Conservation (phyloP, 148 eudicot genomes). For the Bassia scoparia region DNA sequence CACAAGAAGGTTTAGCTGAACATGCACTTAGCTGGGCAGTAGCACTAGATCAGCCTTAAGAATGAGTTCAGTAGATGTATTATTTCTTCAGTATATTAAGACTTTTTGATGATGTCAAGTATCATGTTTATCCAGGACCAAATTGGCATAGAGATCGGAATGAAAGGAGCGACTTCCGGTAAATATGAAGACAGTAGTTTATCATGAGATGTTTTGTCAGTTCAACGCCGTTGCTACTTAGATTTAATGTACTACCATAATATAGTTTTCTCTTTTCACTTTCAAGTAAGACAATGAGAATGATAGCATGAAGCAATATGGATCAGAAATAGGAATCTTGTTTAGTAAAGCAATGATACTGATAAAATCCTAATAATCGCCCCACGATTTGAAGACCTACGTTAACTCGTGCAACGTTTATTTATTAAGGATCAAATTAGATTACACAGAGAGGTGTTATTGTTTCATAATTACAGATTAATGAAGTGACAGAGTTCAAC, state of each 20-base stretch:
- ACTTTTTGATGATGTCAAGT: no score
- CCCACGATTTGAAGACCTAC: conserved; percentile 8
- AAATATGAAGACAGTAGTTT: no score
- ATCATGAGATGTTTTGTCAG: no score
- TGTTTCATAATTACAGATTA: background rate
- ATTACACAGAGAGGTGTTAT: conserved; percentile 21
- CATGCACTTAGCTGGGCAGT: no score
- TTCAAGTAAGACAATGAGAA: conserved; percentile 9
- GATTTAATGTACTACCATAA: conserved; percentile 6
- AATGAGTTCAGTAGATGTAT: no score
- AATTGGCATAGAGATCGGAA: no score
- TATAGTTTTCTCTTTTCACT: background rate
- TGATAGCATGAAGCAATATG: conserved; percentile 17
- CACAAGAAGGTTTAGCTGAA: no score
- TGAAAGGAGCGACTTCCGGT: conserved; percentile 54
- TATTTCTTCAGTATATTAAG: no score
- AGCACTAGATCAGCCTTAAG: no score
- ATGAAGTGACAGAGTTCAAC: background rate
- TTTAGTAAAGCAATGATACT: conserved; percentile 10
- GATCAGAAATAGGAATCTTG: conserved; percentile 9
- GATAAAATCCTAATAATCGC: background rate
- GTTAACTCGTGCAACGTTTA: conserved; percentile 22
- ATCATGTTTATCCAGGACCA: no score
- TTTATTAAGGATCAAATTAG: conserved; percentile 19
- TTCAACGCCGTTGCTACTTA: background rate